Evolutionary conservation across 768 basidiomycete species (phyloP).

Genomic region (Panaeolus cyanescens): DNA sequence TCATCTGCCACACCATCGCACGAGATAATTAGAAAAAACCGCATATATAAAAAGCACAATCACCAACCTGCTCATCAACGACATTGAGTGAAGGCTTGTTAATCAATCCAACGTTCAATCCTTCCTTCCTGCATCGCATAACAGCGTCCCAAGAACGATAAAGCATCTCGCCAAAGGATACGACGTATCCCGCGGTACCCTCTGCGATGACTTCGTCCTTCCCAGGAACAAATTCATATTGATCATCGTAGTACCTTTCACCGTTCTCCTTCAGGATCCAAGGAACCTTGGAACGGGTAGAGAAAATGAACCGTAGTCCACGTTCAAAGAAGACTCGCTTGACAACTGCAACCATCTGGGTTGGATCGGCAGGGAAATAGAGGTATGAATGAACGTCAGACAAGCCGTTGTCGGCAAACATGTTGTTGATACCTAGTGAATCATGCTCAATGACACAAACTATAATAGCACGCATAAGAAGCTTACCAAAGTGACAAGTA

Average conservation of each 20-base stretch:
- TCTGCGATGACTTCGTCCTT: slow-evolving; percentile 83
- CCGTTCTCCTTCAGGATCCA: slow-evolving; percentile 82
- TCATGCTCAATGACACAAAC: not conserved
- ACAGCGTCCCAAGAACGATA: slow-evolving; percentile 87
- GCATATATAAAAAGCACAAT: not conserved
- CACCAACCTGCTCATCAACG: slow-evolving; percentile 73
- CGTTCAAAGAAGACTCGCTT: slow-evolving; percentile 80
- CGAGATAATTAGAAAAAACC: not conserved
- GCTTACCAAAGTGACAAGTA: slow-evolving; percentile 45
- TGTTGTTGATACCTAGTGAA: slow-evolving; percentile 69
- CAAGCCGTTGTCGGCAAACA: slow-evolving; percentile 89
- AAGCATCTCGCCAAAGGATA: slow-evolving; percentile 86
- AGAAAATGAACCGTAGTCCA: slow-evolving; percentile 85
- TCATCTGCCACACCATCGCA: slow-evolving; percentile 36
- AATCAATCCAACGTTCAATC: slow-evolving; percentile 80
- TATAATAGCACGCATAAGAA: not conserved
- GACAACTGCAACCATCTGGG: slow-evolving; percentile 80
- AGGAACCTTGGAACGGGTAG: slow-evolving; percentile 87
- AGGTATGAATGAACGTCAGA: slow-evolving; percentile 76
- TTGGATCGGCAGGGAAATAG: slow-evolving; percentile 86
- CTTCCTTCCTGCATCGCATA: slow-evolving; percentile 66
- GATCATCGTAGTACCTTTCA: slow-evolving; percentile 61
- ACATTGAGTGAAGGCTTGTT: slow-evolving; percentile 86
- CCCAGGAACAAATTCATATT: slow-evolving; percentile 80
- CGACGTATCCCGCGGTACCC: slow-evolving; percentile 80